Evolutionary conservation across 164 flowering plant genomes (phyloP).

Genomic region (Akebia trifoliata): DNA sequence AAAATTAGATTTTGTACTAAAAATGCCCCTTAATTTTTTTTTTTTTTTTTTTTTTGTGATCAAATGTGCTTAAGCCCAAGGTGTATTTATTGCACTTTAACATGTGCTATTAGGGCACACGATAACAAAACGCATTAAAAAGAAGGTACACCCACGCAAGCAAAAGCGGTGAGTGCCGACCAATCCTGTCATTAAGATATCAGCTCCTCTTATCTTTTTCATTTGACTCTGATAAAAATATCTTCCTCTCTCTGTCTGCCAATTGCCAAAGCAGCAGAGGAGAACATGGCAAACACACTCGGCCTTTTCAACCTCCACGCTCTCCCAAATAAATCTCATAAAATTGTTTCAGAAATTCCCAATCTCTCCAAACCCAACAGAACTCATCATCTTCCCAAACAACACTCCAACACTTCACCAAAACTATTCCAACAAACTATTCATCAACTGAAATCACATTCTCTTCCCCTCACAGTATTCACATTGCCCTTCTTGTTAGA

Average conservation of each 20-base stretch:
- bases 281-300: conserved; percentile 42
- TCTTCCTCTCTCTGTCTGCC: conserved; percentile 1
- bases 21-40: too few relatives aligned
- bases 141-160: too few relatives aligned
- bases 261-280: not conserved
- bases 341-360: conserved; percentile 21
- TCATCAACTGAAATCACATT: conserved; percentile 25
- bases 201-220: not conserved
- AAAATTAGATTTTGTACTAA: too few relatives aligned
- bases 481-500: conserved; percentile 59
- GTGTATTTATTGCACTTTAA: too few relatives aligned
- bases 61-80: too few relatives aligned
- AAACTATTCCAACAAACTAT: conserved; percentile 10
- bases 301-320: conserved; percentile 22
- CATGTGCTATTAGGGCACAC: too few relatives aligned
- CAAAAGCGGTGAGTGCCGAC: too few relatives aligned
- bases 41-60: too few relatives aligned
- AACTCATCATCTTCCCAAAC: conserved; percentile 5
- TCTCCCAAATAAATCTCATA: conserved; percentile 16
- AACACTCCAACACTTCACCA: conserved; percentile 17
- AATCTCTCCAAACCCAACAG: conserved; percentile 11
- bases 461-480: conserved; percentile 50
- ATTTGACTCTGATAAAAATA: too few relatives aligned
- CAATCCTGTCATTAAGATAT: too few relatives aligned
- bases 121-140: too few relatives aligned